Conservation (phyloP, 371 early-diverging fungal species). For the Nematocida parisii region DNA sequence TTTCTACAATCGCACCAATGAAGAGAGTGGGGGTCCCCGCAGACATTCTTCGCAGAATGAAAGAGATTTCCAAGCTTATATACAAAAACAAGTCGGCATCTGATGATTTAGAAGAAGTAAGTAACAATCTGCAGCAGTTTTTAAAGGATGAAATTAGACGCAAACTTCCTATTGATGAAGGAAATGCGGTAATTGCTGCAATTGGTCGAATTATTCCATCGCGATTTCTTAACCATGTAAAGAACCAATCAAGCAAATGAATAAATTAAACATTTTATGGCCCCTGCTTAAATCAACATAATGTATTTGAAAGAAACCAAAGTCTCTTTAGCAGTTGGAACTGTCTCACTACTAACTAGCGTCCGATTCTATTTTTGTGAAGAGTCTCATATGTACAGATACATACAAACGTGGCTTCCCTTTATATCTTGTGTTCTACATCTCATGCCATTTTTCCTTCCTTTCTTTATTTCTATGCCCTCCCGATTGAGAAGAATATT, state of each 20-base stretch:
- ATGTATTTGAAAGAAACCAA: slow-evolving; percentile 43
- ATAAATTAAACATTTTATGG: slow-evolving; percentile 11
- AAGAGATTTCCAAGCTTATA: slow-evolving; percentile 48
- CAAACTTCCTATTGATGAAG: slow-evolving; percentile 30
- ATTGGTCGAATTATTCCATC: slow-evolving; percentile 39
- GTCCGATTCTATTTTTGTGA: not conserved
- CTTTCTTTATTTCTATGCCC: slow-evolving; percentile 48
- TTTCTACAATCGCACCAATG: not conserved
- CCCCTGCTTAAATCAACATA: slow-evolving; percentile 25
- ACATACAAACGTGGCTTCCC: not conserved
- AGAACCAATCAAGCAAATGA: slow-evolving; percentile 1
- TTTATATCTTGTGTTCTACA: not conserved
- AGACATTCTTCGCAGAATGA: slow-evolving; percentile 20
- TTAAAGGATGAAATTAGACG: slow-evolving; percentile 51
- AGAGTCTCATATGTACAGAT: not conserved
- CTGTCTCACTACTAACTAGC: not conserved
- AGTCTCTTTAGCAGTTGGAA: slow-evolving; percentile 14
- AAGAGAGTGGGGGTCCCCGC: slow-evolving; percentile 26
- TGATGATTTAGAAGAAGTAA: slow-evolving; percentile 2
- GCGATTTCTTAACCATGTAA: slow-evolving; percentile 20
- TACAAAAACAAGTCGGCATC: slow-evolving; percentile 15
- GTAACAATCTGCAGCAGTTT: slow-evolving; percentile 30
- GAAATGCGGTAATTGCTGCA: slow-evolving; percentile 10
- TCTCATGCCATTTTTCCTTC: slow-evolving; percentile 15
- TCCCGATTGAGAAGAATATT: slow-evolving; percentile 7